Evolutionary conservation across 2,329 filamentous ascomycete species (phyloP), one percentile per base, ranked within the genome.

Genomic region (Ceratocystis smalleyi): DNA sequence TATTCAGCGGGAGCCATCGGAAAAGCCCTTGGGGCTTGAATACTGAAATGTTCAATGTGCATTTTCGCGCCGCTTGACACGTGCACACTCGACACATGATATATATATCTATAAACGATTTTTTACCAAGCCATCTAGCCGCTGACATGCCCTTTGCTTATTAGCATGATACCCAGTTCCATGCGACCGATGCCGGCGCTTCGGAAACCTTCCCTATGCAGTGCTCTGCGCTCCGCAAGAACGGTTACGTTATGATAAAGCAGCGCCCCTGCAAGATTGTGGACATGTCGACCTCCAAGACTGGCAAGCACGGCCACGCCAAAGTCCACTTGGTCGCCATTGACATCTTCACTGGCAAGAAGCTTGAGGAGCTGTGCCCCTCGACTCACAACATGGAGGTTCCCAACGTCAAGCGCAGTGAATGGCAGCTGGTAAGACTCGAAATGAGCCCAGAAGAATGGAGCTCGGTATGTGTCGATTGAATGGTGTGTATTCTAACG

Each of bases 261-360:
- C 81, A 83, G 80, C 94, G 94, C 73, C 95, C 94, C 73, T 99
- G 94, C 91, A 99, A 97, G 89, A 99, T 99, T 74, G 89, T 97
- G 78, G 94, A 99, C 76, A 99, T 99, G 95, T 96, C 91, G 72
- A 99, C 94, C 82, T 99, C 94, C 78, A 99, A 99, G 91, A 99
- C 94, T 72, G 94, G 94, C 81, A 99, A 99, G 90, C 94, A 99
- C 88, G 94, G 94, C 79, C 95, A 99, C 89, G 94, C 94, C 81
- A 99, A 99, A 87, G 94, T 99, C 77, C 92, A 99, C 81, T 82
- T 99, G 73, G 88, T 96, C 74, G 94, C 91, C 76, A 85, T 95
- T 77, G 94, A 99, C 78, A 97, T 99, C 83, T 99, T 99, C 87
- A 99, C 91, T 70, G 83, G 83, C 85, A 99, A 96, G 89, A 99